These are phyloP conservation scores for Avena insularis DNA, from an alignment of 176 grass and related monocot species.

Conservation along the genomic window DNA sequence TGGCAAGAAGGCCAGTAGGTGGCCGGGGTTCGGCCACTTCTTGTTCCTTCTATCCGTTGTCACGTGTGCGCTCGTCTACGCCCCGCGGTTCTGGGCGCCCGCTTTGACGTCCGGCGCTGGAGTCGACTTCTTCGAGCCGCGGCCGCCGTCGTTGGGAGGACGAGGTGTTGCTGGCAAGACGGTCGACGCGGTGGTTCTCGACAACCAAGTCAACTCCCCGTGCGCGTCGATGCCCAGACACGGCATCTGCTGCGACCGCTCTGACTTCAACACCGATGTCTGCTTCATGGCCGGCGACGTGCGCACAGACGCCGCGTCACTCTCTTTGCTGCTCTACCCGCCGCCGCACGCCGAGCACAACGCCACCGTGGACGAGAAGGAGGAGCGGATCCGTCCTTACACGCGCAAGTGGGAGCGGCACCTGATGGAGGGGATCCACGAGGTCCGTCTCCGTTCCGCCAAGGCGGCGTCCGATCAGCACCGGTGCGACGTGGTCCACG, in stretches of 20 bases:
- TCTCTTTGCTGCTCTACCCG: conserved; percentile 46
- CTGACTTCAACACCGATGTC: conserved; percentile 60
- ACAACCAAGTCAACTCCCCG: conserved; percentile 52
- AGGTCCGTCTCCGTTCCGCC: conserved; percentile 51
- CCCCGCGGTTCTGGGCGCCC: conserved; percentile 29
- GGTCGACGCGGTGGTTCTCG: background rate
- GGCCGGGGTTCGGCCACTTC: conserved; percentile 38
- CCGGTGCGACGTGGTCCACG: conserved; percentile 65
- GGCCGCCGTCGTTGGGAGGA: background rate
- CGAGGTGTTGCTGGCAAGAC: background rate
- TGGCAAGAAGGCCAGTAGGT: conserved; percentile 1
- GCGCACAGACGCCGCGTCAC: conserved; percentile 51
- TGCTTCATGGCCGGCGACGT: conserved; percentile 85
- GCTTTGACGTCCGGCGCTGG: background rate
- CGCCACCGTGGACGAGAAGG: conserved; percentile 44
- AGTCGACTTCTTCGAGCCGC: background rate
- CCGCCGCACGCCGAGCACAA: background rate
- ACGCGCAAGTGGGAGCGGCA: conserved; percentile 73
- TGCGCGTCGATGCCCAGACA: conserved; percentile 41
- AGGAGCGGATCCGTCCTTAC: conserved; percentile 65
- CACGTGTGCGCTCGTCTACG: conserved; percentile 55
- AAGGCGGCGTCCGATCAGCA: background rate
- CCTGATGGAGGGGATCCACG: conserved; percentile 55
- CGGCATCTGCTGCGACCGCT: conserved; percentile 80
- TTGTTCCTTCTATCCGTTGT: conserved; percentile 55